A percentile compares a stretch with the other conserved stretches of the same genome.
These are phyloP conservation scores for Talaromyces funiculosus DNA, from an alignment of 2,329 filamentous ascomycete species.

Conservation along the genomic window DNA sequence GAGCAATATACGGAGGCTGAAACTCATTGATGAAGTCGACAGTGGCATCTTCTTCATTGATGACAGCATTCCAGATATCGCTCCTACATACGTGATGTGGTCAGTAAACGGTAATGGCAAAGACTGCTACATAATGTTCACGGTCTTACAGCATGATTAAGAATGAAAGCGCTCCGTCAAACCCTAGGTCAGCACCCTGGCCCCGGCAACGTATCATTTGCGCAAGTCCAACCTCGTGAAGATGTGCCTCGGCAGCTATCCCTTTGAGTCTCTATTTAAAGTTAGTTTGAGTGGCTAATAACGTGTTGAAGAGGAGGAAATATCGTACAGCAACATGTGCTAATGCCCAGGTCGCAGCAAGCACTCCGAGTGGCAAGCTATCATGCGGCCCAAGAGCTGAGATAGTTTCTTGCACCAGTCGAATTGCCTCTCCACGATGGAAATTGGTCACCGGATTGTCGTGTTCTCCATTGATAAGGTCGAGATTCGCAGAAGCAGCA, in stretches of 20 bases:
- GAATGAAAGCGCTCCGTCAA: neutral
- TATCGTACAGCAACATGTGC: conserved; percentile 7
- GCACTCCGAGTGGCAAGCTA: neutral
- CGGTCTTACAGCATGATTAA: neutral
- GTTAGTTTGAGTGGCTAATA: neutral
- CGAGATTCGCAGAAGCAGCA: conserved; percentile 9
- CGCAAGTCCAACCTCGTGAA: conserved; percentile 4
- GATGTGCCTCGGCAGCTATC: neutral
- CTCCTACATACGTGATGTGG: neutral
- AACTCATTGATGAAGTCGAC: conserved; percentile 2
- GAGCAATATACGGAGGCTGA: neutral
- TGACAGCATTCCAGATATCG: conserved; percentile 8
- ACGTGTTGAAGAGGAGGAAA: neutral
- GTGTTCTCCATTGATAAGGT: conserved; percentile 6
- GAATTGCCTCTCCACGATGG: conserved; percentile 7
- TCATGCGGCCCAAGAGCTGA: neutral
- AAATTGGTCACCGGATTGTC: conserved; percentile 9
- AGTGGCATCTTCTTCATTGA: conserved; percentile 2
- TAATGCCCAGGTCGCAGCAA: conserved; percentile 8
- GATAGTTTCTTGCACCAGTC: neutral
- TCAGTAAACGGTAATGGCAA: no score
- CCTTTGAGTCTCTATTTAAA: conserved; percentile 7
- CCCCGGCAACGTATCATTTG: conserved; percentile 4
- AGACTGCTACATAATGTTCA: no score
- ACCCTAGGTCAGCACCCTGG: neutral